Evolutionary conservation across 345 rosid genomes (phyloP), one percentile per base, ranked within the genome.

Genomic region (Bretschneidera sinensis): DNA sequence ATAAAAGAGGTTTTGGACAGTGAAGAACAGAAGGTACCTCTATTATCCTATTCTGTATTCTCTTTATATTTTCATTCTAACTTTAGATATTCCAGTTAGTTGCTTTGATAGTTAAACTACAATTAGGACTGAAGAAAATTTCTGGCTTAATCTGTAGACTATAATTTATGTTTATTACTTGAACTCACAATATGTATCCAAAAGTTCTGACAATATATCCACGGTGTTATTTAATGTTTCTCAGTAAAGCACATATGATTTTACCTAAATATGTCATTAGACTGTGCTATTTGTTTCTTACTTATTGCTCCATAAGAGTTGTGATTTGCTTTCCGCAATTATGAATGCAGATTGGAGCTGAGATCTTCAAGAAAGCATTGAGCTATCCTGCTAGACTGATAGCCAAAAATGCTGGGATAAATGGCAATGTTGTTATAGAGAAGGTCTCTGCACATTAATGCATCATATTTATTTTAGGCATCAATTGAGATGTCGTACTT

Each of bases 401-500:
- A 57, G 97, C 98, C 68, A 89, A 78, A 70, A 92, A 92, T 66
- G 91, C 96, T 16, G 97, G 94, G 17, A 79, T 75, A 33, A 89
- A 84, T 70, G 97, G 94, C 24, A 92, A 76, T 61, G 72, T 85
- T 35, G 94, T 89, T 53, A 76, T 89, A 52, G 79, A 84, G 74
- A 82, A 87, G 89, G 98, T 89, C 19, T 50, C 51, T 49, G 58
- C 65, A 54, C 11, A 59, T 31, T 50, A 28, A 8, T 28, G 33
- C 8, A 43, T 15, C 24, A 52, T 54, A 50, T 10, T 63, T 56
- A 21, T 64, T 64, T 39, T 56, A 13, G 17, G 20, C 13, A 34
- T 28, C 34, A 28, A 51, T 43, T 14, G 9, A 23, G 34, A 51
- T 10, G 2, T 39, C 33, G 35, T 31, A 50, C 21, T 48, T 48